Evolutionary conservation across 371 early-diverging fungal genomes (phyloP).

Genomic region (Mucor racemosus): DNA sequence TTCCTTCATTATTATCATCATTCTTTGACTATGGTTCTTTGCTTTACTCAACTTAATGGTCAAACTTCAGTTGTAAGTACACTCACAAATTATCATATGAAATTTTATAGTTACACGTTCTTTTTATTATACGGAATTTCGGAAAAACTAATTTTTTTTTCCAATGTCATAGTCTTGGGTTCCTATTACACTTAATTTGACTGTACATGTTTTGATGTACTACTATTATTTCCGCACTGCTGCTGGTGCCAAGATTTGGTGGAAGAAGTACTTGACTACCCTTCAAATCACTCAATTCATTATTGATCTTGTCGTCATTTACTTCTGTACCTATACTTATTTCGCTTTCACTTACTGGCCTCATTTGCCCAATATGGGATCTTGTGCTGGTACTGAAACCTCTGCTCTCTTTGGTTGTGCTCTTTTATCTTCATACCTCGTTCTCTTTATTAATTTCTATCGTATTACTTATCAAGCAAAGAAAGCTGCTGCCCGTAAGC

Average conservation of each 20-base stretch:
- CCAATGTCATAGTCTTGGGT: constrained; percentile 77
- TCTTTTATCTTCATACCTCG: constrained; percentile 81
- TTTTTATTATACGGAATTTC: constrained; percentile 23
- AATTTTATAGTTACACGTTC: constrained; percentile 27
- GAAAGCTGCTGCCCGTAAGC: constrained; percentile 39
- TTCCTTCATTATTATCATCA: constrained; percentile 94
- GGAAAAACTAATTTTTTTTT: constrained; percentile 11
- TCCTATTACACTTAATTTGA: constrained; percentile 80
- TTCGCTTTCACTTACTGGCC: constrained; percentile 75
- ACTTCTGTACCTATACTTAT: constrained; percentile 84
- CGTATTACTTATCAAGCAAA: constrained; percentile 80
- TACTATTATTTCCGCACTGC: constrained; percentile 91
- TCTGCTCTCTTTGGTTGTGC: constrained; percentile 85
- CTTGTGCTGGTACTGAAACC: constrained; percentile 78
- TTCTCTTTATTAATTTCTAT: constrained; percentile 90
- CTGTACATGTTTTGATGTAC: constrained; percentile 93
- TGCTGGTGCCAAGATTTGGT: constrained; percentile 85
- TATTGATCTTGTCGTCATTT: constrained; percentile 78
- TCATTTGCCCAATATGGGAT: constrained; percentile 72
- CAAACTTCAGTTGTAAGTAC: constrained; percentile 78
- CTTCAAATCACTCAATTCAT: constrained; percentile 91
- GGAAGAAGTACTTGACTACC: constrained; percentile 91
- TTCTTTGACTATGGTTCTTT: constrained; percentile 88
- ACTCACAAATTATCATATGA: constrained; percentile 12
- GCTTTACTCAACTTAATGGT: constrained; percentile 83